These are phyloP conservation scores for Fusarium tuaranense DNA, from an alignment of 2,329 filamentous ascomycete genomes.

Conservation along the genomic window DNA sequence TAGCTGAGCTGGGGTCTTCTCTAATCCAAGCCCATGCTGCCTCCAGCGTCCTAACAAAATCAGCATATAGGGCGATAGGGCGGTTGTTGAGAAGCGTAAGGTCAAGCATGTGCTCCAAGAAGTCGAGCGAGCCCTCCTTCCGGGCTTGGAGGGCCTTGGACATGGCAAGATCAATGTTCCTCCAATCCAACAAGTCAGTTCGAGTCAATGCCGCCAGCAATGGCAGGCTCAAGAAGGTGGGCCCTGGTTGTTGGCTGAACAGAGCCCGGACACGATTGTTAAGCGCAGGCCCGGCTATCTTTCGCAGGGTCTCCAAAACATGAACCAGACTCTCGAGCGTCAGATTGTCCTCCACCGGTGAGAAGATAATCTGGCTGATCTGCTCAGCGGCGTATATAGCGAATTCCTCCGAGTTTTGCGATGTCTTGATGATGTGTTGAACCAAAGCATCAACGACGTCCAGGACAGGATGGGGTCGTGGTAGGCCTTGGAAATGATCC, in stretches of 20 bases:
- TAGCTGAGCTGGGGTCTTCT: conserved; percentile 74
- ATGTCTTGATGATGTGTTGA: conserved; percentile 71
- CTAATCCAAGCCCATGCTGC: conserved; percentile 84
- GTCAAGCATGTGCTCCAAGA: conserved; percentile 84
- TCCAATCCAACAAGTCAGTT: conserved; percentile 72
- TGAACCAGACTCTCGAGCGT: conserved; percentile 72
- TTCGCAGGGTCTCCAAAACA: conserved; percentile 69
- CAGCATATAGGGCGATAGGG: conserved; percentile 82
- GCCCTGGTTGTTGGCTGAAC: conserved; percentile 68
- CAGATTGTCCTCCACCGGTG: conserved; percentile 65
- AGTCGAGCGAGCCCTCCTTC: conserved; percentile 79
- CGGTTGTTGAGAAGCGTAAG: conserved; percentile 82
- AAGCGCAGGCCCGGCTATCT: conserved; percentile 67
- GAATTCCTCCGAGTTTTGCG: conserved; percentile 71
- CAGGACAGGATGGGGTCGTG: conserved; percentile 68
- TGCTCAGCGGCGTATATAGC: conserved; percentile 70
- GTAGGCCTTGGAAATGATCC: conserved; percentile 70
- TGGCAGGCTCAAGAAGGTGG: conserved; percentile 67
- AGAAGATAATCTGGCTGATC: conserved; percentile 68
- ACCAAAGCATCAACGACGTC: conserved; percentile 72
- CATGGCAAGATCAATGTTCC: conserved; percentile 76
- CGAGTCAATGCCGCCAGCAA: conserved; percentile 68
- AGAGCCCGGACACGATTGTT: conserved; percentile 66
- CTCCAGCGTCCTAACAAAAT: conserved; percentile 87
- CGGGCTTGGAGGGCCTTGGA: conserved; percentile 78